Evolutionary conservation across 306 rosid genomes (phyloP).

Genomic region (Cucurbita argyrosperma): DNA sequence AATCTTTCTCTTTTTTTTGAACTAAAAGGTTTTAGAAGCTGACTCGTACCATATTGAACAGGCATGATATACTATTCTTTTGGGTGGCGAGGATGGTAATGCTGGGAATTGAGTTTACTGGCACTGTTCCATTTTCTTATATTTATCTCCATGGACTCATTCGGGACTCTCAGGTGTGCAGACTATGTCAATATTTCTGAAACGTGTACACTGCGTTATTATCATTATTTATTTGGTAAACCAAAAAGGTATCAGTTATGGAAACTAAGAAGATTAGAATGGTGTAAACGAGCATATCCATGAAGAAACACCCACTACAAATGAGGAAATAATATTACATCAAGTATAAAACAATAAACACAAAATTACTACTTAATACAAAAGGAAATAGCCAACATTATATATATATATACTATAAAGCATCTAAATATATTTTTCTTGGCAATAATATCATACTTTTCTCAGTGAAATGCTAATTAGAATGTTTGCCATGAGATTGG

Average conservation of each 20-base stretch:
- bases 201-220: background rate
- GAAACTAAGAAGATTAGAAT: background rate
- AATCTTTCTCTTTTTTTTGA: background rate
- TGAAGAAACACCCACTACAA: background rate
- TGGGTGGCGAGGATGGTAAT: conserved; percentile 99
- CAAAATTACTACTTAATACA: background rate
- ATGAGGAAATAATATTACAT: background rate
- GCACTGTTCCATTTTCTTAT: conserved; percentile 70
- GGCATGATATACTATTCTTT: conserved; percentile 94
- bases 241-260: background rate
- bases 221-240: background rate
- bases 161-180: conserved; percentile 74
- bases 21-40: conserved; percentile 1
- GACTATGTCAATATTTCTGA: background rate
- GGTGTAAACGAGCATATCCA: background rate
- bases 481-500: background rate
- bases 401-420: background rate
- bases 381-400: background rate
- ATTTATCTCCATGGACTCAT: conserved; percentile 94
- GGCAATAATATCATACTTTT: background rate
- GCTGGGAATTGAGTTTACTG: conserved; percentile 96
- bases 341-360: background rate
- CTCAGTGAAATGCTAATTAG: background rate
- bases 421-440: background rate
- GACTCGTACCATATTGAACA: conserved; percentile 17